phyloP scores from a whole-genome alignment of 2,329 filamentous ascomycete genomes.

The Verticillium longisporum region DNA sequence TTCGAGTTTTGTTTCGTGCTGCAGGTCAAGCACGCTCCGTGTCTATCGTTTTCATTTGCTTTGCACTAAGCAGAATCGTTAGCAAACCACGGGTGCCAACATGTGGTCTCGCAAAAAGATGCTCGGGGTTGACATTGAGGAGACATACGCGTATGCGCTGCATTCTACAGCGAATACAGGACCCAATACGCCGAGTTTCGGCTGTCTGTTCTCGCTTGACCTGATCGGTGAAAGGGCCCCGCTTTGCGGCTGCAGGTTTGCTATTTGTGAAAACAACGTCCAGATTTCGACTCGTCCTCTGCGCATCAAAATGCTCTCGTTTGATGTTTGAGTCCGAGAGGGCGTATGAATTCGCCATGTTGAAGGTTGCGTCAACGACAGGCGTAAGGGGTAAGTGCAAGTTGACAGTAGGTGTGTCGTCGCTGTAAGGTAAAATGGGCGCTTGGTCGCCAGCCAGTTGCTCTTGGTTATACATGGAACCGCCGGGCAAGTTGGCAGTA shows the following conservation, averaged over 20 bases:
- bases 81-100: not conserved
- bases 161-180: slow-evolving; percentile 55
- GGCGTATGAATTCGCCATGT: not conserved
- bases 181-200: slow-evolving; percentile 49
- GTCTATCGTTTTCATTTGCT: slow-evolving; percentile 37
- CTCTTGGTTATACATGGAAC: not conserved
- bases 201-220: slow-evolving; percentile 46
- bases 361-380: not conserved
- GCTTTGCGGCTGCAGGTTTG: slow-evolving; percentile 29
- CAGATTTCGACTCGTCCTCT: slow-evolving; percentile 8
- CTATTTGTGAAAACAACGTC: slow-evolving; percentile 27
- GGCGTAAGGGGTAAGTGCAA: not conserved
- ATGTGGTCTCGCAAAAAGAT: not conserved
- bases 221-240: slow-evolving; percentile 50
- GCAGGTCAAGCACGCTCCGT: slow-evolving; percentile 46
- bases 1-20: slow-evolving; percentile 37
- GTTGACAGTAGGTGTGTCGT: not conserved
- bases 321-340: slow-evolving; percentile 14
- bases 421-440: not conserved
- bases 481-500: not conserved
- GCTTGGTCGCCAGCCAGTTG: not conserved
- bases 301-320: slow-evolving; percentile 1
- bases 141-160: slow-evolving; percentile 52
- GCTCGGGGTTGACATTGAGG: not conserved
- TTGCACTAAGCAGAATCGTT: slow-evolving; percentile 37